These are phyloP conservation scores for Phytopythium helicoides DNA, from an alignment of 352 stramenopile species.

Conservation along the genomic window DNA sequence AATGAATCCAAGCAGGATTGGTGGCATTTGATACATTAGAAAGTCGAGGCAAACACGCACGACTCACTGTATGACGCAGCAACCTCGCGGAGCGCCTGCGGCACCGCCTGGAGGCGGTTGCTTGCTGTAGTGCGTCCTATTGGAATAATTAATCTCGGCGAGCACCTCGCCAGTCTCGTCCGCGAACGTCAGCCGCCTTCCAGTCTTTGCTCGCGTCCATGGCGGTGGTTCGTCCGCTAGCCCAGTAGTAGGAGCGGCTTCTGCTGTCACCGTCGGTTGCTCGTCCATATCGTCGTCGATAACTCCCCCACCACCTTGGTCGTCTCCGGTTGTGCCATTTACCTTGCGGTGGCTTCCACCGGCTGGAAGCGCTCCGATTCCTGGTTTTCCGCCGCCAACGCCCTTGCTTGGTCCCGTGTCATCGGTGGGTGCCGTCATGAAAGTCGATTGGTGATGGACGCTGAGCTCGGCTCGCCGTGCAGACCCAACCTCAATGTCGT, in stretches of 20 bases:
- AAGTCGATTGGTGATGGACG: conserved; percentile 4
- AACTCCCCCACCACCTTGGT: conserved; percentile 2
- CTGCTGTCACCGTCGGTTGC: background rate
- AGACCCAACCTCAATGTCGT: conserved; percentile 13
- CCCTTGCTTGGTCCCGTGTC: background rate
- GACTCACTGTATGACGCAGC: conserved; percentile 46
- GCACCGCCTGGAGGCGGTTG: conserved; percentile 35
- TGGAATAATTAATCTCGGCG: conserved; percentile 69
- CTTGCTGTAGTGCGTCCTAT: conserved; percentile 80
- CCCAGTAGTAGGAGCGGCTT: background rate
- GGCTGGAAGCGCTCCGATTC: conserved; percentile 6
- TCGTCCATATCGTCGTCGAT: conserved; percentile 10
- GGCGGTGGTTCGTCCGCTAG: conserved; percentile 16
- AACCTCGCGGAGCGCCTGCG: conserved; percentile 23
- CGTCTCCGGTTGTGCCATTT: conserved; percentile 8
- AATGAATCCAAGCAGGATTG: too few relatives aligned
- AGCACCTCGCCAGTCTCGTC: conserved; percentile 58
- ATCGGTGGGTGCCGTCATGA: background rate
- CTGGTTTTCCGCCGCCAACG: too few relatives aligned
- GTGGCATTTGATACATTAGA: too few relatives aligned
- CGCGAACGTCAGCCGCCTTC: conserved; percentile 54
- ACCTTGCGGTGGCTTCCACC: conserved; percentile 16
- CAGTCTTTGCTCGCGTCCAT: conserved; percentile 20
- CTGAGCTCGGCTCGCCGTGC: conserved; percentile 6
- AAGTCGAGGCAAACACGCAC: background rate